Conservation (phyloP, 768 basidiomycete genomes). For the Ramaria sp. region DNA sequence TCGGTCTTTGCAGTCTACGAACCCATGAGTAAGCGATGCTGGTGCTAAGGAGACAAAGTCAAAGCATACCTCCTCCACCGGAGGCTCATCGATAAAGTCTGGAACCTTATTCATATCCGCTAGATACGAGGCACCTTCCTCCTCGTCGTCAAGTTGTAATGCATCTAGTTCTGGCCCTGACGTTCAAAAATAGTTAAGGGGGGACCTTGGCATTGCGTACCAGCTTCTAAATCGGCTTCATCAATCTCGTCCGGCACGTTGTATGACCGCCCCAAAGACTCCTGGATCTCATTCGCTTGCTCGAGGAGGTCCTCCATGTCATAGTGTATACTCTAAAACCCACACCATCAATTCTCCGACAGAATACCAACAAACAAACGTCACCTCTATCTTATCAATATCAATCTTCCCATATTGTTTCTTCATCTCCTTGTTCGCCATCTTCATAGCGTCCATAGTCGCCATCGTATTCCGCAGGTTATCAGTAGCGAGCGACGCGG, state of each 20-base stretch:
- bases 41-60: not conserved
- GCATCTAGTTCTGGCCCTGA: conserved; percentile 75
- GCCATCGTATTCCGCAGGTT: conserved; percentile 99
- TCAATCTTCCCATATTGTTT: conserved; percentile 97
- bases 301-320: conserved; percentile 98
- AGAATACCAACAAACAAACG: not conserved
- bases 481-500: conserved; percentile 89
- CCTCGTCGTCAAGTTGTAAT: conserved; percentile 82
- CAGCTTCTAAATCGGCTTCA: conserved; percentile 94
- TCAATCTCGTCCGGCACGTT: conserved; percentile 96
- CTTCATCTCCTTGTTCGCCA: conserved; percentile 91
- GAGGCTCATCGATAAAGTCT: conserved; percentile 86
- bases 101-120: conserved; percentile 78
- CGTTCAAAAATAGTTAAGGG: not conserved
- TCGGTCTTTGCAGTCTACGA: not conserved
- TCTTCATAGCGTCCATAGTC: conserved; percentile 92
- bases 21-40: not conserved
- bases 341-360: too few species aligned
- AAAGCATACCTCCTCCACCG: conserved; percentile 40
- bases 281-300: conserved; percentile 96
- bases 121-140: conserved; percentile 84
- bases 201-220: conserved; percentile 25
- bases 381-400: conserved; percentile 95
- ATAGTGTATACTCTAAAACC: conserved; percentile 83
- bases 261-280: conserved; percentile 86